phyloP scores from a whole-genome alignment of 2,329 filamentous ascomycete genomes.

The Monilinia polystroma region DNA sequence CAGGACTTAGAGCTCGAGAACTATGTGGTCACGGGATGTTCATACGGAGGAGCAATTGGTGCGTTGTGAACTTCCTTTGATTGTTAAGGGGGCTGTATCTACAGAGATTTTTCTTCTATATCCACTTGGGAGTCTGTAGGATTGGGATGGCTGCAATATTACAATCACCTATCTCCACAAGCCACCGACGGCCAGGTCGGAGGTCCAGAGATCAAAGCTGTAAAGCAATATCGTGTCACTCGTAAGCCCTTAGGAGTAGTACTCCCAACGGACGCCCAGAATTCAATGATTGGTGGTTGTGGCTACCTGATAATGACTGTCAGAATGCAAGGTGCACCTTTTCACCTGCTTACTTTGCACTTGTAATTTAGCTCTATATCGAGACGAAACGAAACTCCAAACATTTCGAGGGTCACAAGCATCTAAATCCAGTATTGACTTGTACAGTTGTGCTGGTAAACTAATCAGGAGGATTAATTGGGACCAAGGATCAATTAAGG shows the following conservation, averaged over 20 bases:
- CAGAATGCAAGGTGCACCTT: neutral
- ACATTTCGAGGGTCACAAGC: constrained; percentile 70
- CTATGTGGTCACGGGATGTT: constrained; percentile 86
- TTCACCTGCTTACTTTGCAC: constrained; percentile 16
- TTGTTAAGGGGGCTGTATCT: neutral
- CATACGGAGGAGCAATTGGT: constrained; percentile 93
- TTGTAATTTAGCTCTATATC: constrained; percentile 69
- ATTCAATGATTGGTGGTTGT: neutral
- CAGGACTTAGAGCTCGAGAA: constrained; percentile 92
- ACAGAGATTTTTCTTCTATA: no score
- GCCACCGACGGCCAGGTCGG: neutral
- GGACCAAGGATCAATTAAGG: constrained; percentile 85
- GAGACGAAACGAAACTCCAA: constrained; percentile 81
- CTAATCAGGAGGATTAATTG: constrained; percentile 82
- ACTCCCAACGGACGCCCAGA: neutral
- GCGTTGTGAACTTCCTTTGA: constrained; percentile 41
- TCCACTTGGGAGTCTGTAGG: no score
- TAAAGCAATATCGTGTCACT: neutral
- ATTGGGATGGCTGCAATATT: neutral
- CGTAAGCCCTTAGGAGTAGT: neutral
- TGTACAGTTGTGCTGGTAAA: constrained; percentile 92
- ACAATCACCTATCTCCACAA: neutral
- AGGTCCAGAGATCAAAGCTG: neutral
- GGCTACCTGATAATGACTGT: neutral
- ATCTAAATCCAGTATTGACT: constrained; percentile 81